Percentiles rank a stretch among this genome's conserved stretches.
These are phyloP conservation scores for Botrytis pseudocinerea DNA, from an alignment of 2,329 filamentous ascomycete species.

Conservation along the genomic window DNA sequence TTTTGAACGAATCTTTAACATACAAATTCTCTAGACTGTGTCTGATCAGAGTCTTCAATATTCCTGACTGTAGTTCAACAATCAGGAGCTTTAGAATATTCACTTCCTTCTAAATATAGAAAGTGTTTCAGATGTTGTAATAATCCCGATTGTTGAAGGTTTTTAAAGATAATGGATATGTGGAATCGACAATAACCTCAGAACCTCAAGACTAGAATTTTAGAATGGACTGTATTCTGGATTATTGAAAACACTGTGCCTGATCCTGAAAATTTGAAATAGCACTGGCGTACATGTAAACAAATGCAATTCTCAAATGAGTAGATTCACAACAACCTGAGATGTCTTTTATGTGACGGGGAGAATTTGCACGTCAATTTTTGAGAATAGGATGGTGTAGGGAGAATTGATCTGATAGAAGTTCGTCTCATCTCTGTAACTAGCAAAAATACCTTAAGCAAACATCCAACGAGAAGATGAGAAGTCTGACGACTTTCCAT, in stretches of 20 bases:
- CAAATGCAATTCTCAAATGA: background rate
- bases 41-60: background rate
- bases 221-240: background rate
- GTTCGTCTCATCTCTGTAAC: background rate
- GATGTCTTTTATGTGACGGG: background rate
- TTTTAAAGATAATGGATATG: background rate
- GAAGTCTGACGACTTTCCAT: background rate
- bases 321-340: background rate
- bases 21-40: background rate
- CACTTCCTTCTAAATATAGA: background rate
- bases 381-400: background rate
- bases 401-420: background rate
- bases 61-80: background rate
- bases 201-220: background rate
- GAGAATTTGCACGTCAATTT: background rate
- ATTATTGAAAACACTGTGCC: background rate
- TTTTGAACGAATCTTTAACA: background rate
- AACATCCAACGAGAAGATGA: background rate
- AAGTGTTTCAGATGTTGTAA: background rate
- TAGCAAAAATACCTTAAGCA: background rate
- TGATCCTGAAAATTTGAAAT: background rate
- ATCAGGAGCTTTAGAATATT: background rate
- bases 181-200: background rate
- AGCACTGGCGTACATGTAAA: background rate
- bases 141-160: too few relatives aligned